A percentile compares a stretch with the other conserved stretches of the same genome.
phyloP scores from a whole-genome alignment of 1,284 basidiomycete species.

The Laetiporus sulphureus region DNA sequence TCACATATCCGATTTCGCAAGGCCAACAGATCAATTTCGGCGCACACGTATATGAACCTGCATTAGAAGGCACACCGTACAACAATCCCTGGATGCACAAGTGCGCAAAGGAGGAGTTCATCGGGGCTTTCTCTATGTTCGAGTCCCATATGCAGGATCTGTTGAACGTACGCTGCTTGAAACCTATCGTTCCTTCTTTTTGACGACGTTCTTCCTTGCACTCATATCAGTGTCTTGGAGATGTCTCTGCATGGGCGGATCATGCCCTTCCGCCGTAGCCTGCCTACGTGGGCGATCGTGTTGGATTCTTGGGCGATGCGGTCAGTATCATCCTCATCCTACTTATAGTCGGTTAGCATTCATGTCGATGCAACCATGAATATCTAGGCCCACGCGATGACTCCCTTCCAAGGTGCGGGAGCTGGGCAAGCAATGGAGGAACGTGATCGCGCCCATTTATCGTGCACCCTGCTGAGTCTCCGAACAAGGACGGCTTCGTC shows the following conservation, averaged over 20 bases:
- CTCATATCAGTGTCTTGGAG: slow-evolving; percentile 20
- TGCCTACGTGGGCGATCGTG: slow-evolving; percentile 20
- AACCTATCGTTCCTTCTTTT: too few species aligned
- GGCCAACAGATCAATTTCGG: slow-evolving; percentile 42
- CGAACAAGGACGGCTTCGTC: slow-evolving; percentile 30
- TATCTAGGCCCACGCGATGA: slow-evolving; percentile 35
- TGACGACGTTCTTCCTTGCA: background rate
- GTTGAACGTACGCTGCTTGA: slow-evolving; percentile 30
- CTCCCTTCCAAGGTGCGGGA: slow-evolving; percentile 32
- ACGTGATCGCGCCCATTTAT: background rate
- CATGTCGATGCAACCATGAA: background rate
- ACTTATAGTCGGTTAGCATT: background rate
- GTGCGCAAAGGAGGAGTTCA: slow-evolving; percentile 30
- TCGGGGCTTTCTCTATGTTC: slow-evolving; percentile 34
- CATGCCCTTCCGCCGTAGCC: slow-evolving; percentile 21
- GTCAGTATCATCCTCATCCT: slow-evolving; percentile 20
- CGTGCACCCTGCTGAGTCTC: too few species aligned
- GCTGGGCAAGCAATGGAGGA: slow-evolving; percentile 36
- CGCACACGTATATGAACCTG: slow-evolving; percentile 35
- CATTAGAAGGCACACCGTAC: slow-evolving; percentile 34
- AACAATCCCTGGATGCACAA: slow-evolving; percentile 36
- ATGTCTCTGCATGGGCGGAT: slow-evolving; percentile 28
- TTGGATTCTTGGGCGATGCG: slow-evolving; percentile 31
- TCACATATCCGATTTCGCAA: slow-evolving; percentile 41
- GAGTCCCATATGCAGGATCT: slow-evolving; percentile 40